These are phyloP conservation scores for Azolla pinnata DNA, from an alignment of 75 land plant genomes.

Conservation along the genomic window DNA sequence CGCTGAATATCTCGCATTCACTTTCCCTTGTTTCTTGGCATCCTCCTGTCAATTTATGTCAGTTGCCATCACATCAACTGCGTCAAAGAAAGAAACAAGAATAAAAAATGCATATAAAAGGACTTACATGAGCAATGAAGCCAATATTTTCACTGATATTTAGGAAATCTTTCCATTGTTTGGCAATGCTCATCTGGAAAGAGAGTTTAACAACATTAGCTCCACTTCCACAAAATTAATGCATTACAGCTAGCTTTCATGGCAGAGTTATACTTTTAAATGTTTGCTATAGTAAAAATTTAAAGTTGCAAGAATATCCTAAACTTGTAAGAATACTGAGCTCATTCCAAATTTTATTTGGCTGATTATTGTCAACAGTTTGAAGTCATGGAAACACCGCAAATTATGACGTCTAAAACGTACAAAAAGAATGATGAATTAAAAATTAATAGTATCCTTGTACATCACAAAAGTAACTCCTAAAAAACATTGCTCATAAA, in stretches of 20 bases:
- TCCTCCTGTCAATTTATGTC: conserved; percentile 19
- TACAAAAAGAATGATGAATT: background rate
- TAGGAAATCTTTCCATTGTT: conserved; percentile 56
- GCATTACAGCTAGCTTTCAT: background rate
- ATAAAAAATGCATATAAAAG: background rate
- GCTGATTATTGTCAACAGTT: too few species aligned
- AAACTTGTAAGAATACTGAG: background rate
- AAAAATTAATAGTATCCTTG: background rate
- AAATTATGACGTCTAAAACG: background rate
- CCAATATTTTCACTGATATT: conserved; percentile 43
- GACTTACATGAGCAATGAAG: conserved; percentile 48
- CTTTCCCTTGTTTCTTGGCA: conserved; percentile 23
- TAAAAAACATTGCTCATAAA: background rate
- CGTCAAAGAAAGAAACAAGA: background rate
- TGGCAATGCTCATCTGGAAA: conserved; percentile 49
- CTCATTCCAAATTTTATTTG: background rate
- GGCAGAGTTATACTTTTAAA: background rate
- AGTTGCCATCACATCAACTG: background rate
- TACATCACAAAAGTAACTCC: background rate
- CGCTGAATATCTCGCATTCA: conserved; percentile 1
- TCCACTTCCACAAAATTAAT: background rate
- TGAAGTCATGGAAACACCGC: background rate
- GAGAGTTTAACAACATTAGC: background rate
- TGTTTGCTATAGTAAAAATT: background rate
- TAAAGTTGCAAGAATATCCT: background rate